Conservation (phyloP, 2,329 filamentous ascomycete genomes). For the Helotiales sp. region DNA sequence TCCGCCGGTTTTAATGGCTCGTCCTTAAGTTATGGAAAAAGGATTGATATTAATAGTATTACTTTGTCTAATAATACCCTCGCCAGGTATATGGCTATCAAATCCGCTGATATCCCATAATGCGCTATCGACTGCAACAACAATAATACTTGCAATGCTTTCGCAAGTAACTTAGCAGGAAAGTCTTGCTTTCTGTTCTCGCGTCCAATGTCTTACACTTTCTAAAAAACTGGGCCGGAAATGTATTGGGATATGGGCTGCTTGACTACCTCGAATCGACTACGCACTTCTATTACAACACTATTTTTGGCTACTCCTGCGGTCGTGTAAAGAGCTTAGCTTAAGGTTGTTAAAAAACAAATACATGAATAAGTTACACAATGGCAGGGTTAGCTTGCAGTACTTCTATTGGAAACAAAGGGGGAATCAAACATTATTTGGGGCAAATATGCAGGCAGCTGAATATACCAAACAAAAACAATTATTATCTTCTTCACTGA, state of each 20-base stretch:
- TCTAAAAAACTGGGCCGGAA: neutral
- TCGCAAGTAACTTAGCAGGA: neutral
- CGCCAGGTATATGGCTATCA: neutral
- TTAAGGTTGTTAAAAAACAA: neutral
- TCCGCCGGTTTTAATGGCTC: neutral
- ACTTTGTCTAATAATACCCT: neutral
- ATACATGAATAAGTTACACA: neutral
- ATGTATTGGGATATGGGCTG: conserved; percentile 1
- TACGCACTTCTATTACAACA: conserved; percentile 2
- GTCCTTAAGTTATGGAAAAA: neutral
- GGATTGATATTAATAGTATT: neutral
- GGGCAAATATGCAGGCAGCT: too few species aligned
- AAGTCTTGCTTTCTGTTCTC: conserved; percentile 5
- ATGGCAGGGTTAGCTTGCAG: neutral
- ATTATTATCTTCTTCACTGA: too few species aligned
- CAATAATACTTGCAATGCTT: neutral
- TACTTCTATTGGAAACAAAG: neutral
- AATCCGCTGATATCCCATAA: neutral
- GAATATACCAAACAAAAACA: neutral
- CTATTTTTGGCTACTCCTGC: neutral
- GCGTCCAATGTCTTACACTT: neutral
- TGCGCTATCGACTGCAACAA: neutral
- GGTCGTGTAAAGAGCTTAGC: neutral
- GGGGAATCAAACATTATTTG: too few species aligned
- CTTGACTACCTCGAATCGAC: neutral